Conservation (phyloP, 306 rosid genomes). For the Oemleria cerasiformis region DNA sequence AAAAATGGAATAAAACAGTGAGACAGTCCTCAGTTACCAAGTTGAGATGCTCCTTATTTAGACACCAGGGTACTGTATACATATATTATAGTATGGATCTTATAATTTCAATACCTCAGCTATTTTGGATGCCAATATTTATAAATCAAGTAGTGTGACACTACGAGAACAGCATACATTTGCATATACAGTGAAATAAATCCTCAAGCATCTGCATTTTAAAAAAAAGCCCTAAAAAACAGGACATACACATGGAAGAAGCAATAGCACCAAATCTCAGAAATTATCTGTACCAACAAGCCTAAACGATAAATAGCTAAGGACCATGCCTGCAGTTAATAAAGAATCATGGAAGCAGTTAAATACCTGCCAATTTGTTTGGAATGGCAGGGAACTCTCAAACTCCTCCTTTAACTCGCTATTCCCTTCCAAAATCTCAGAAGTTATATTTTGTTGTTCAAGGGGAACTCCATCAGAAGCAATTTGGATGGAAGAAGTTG, state of each 20-base stretch:
- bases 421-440: conserved; percentile 31
- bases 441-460: conserved; percentile 41
- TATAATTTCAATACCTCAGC: conserved; percentile 1
- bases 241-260: background rate
- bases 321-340: background rate
- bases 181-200: background rate
- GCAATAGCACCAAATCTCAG: background rate
- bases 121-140: background rate
- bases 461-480: conserved; percentile 35
- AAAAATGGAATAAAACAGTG: background rate
- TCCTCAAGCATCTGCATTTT: background rate
- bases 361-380: conserved; percentile 74
- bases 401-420: conserved; percentile 35
- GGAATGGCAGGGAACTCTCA: conserved; percentile 43
- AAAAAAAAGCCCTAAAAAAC: background rate
- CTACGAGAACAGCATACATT: background rate
- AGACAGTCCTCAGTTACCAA: background rate
- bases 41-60: background rate
- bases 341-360: background rate
- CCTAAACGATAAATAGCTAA: background rate
- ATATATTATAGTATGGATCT: background rate
- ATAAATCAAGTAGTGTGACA: background rate
- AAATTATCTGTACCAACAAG: background rate
- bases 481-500: conserved; percentile 44
- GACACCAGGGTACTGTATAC: background rate